Base-by-base conservation (phyloP, 495 filamentous ascomycete genomes). In the Penicillium goetzii region DNA sequence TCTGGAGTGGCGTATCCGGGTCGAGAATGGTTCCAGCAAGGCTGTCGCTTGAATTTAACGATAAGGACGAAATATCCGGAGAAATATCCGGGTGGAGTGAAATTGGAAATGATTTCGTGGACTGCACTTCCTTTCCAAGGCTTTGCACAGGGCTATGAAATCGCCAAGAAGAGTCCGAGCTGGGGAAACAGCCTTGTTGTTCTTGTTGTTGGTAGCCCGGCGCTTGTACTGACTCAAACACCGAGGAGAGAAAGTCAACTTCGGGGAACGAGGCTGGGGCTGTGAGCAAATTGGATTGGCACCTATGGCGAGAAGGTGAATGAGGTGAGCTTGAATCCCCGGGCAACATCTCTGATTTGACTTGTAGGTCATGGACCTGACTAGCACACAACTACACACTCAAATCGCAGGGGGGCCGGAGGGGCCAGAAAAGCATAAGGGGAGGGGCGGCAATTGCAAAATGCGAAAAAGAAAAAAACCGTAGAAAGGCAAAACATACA, bases 311-410 rank as follows among this genome's bases (percentile, higher is more conserved):
- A 60, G 53, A 69, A 25, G 62, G 63, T 41, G 50, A 47, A 58
- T 69, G 30, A 55, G 66, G 66, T 72, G 66, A 73, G 71, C 62
- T 63, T 60, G 61, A 69, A 23, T 58, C 53, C 26, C 56, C 50
- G 58, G 58, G 53, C 33, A 63, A 72, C 71, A 73, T 71, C 33
- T 56, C 62, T 63, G 59, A 49, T 61, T 67, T 56, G 30, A 32
- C 28, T 60, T 62, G 60, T 66, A 60, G 58, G 64, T 57, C 61
- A 55, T 60, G 38, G 63, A 67, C 64, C 65, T 55, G 5, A 23
- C 52, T 60, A 62, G 59, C 55, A 30, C 49, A 33, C 58, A 58
- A 66, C 49, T 67, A 56, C 62, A 60, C 30, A 7, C 50, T 60
- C 34, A 43, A 59, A 54, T 52, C 60, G 34, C 14, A 50, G 63